phyloP scores from a whole-genome alignment of 1,284 basidiomycete species.

The Naganishia liquefaciens region DNA sequence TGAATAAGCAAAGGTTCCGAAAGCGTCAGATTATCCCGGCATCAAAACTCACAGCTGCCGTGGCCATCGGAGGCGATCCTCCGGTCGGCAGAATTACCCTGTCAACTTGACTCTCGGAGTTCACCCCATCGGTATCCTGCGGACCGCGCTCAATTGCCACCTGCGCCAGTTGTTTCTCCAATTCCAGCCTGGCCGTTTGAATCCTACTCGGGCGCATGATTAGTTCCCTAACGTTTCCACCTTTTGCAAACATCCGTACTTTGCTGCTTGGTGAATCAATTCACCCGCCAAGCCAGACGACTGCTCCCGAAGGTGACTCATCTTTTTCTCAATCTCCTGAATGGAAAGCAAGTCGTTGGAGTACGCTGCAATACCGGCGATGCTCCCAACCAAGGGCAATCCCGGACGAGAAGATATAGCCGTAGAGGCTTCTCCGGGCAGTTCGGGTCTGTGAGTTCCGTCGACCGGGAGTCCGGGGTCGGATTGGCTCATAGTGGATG shows the following conservation, averaged over 20 bases:
- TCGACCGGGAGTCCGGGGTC: neutral
- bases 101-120: no score
- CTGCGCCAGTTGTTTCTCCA: neutral
- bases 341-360: constrained; percentile 16
- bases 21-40: no score
- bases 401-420: constrained; percentile 4
- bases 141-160: neutral
- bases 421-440: neutral
- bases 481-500: neutral
- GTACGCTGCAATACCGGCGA: neutral
- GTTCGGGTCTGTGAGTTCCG: neutral
- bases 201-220: constrained; percentile 6
- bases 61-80: no score
- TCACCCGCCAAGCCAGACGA: constrained; percentile 21
- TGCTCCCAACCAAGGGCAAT: neutral
- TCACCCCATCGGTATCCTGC: no score
- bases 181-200: constrained; percentile 6
- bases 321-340: constrained; percentile 16
- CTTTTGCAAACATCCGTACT: neutral
- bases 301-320: constrained; percentile 15
- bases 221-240: neutral
- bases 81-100: no score
- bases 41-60: no score
- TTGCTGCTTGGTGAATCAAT: constrained; percentile 18
- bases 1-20: no score